phyloP scores from a whole-genome alignment of 2,329 filamentous ascomycete species.

The Blastomyces gilchristii region DNA sequence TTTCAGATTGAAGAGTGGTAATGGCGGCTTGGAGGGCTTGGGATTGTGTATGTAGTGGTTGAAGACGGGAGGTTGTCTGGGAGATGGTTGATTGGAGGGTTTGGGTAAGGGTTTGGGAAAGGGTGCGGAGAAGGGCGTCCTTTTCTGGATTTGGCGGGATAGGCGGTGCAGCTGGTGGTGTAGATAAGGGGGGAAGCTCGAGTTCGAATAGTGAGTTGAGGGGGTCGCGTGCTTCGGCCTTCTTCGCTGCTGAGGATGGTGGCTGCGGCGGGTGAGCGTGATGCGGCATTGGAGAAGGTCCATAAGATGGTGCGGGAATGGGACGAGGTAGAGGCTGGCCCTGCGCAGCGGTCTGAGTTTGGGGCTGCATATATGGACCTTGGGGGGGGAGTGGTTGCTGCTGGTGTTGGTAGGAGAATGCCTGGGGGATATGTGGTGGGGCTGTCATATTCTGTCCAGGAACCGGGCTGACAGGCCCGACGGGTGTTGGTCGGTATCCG shows the following conservation, averaged over 20 bases:
- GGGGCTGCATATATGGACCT: slow-evolving; percentile 7
- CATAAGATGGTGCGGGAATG: slow-evolving; percentile 15
- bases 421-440: background rate
- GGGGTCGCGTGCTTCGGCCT: slow-evolving; percentile 43
- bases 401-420: slow-evolving; percentile 1
- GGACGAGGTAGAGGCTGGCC: background rate
- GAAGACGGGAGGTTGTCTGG: slow-evolving; percentile 64
- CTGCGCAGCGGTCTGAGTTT: slow-evolving; percentile 2
- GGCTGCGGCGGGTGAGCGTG: slow-evolving; percentile 12
- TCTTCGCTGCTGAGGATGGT: slow-evolving; percentile 21
- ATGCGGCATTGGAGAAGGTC: slow-evolving; percentile 21
- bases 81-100: slow-evolving; percentile 58
- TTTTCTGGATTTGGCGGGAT: slow-evolving; percentile 95
- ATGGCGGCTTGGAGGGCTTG: slow-evolving; percentile 63
- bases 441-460: background rate
- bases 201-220: slow-evolving; percentile 54
- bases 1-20: slow-evolving; percentile 60
- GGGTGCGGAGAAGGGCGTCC: slow-evolving; percentile 68
- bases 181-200: slow-evolving; percentile 40
- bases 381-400: background rate
- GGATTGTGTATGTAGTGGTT: slow-evolving; percentile 68
- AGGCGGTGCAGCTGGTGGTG: slow-evolving; percentile 56
- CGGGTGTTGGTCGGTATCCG: background rate
- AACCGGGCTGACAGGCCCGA: background rate
- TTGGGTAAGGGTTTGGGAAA: slow-evolving; percentile 58